Conservation (phyloP, 1,139 yeast species). For the Scheffersomyces quercinus region DNA sequence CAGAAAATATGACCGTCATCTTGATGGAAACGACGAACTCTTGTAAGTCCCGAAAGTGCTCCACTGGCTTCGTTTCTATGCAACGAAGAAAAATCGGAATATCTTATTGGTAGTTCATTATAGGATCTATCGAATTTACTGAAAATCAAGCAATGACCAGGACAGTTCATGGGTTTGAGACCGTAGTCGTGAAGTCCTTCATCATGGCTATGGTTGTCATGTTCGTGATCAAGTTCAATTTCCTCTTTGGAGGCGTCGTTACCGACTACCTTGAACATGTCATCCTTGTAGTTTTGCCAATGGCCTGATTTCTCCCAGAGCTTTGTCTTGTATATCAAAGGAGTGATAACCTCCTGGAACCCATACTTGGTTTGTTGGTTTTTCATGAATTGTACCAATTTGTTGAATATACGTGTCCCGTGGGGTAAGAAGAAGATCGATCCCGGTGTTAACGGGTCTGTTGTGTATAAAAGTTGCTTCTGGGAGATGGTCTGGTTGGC, state of each 20-base stretch:
- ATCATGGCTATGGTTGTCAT: slow-evolving; percentile 14
- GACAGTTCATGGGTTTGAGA: slow-evolving; percentile 97
- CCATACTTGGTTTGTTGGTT: slow-evolving; percentile 80
- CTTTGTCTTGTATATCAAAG: slow-evolving; percentile 79
- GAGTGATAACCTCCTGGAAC: slow-evolving; percentile 91
- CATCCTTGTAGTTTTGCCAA: slow-evolving; percentile 93
- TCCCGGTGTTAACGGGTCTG: slow-evolving; percentile 83
- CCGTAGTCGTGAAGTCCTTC: slow-evolving; percentile 60
- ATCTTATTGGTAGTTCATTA: slow-evolving; percentile 85
- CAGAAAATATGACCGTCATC: slow-evolving; percentile 99
- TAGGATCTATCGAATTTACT: slow-evolving; percentile 82
- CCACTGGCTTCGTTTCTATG: slow-evolving; percentile 97
- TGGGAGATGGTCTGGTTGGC: slow-evolving; percentile 53
- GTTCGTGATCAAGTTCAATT: slow-evolving; percentile 11
- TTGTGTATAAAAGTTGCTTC: slow-evolving; percentile 71
- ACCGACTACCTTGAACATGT: slow-evolving; percentile 82
- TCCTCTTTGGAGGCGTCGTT: slow-evolving; percentile 39
- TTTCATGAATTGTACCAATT: slow-evolving; percentile 78
- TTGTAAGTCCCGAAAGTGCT: slow-evolving; percentile 88
- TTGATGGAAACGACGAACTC: slow-evolving; percentile 96
- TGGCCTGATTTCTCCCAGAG: slow-evolving; percentile 95
- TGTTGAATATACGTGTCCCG: slow-evolving; percentile 85
- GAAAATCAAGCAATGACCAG: slow-evolving; percentile 93
- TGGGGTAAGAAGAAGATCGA: slow-evolving; percentile 87
- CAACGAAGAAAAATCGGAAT: slow-evolving; percentile 88